Base-by-base conservation (phyloP, 75 land plant genomes). In the Pseudotsuga menziesii region DNA sequence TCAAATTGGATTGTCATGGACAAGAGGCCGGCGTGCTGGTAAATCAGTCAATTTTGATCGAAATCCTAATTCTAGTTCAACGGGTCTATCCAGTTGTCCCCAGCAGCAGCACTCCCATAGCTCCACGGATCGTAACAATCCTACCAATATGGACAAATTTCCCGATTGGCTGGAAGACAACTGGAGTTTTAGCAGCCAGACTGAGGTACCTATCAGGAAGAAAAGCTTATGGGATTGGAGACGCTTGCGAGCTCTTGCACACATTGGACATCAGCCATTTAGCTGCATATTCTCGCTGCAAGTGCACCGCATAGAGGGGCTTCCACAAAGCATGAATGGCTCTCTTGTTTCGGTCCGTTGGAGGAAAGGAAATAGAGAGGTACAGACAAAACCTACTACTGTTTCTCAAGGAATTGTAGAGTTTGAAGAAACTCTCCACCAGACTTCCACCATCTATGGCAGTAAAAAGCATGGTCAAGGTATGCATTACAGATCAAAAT, bases 151-250 rank as follows among this genome's bases (percentile, higher is more conserved):
- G n/a, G 74, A 23, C 8, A 54, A 48, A 54, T 72, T 52, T 23
- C 79, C 79, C 20, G 60, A 15, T 5, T 81, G 78, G 78, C 60
- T 77, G n/a, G 77, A 76, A 54, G 83, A 84, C 54, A 81, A 77
- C 32, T 32, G 54, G 75, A 27, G 54, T 61, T 67, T 70, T 55
- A 81, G 83, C 77, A 23, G 63, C 77, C 54, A 74, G 52, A 67
- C 79, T 35, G 82, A 80, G 61, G 60, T 22, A 4, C 67, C 27
- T 6, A 57, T 78, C 39, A 78, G 84, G 77, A 83, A 84, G 80
- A 87, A 85, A 64, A 71, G 79, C 19, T 20, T 91, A 55, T 96
- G 98, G 99, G 85, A 78, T 32, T 93, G 93, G 97, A 93, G 84
- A 83, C 88, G 93, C 0, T 75, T 92, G 57, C 84, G 85, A 59